Conservation (phyloP, 1,284 basidiomycete genomes). For the Ustilago esculenta region DNA sequence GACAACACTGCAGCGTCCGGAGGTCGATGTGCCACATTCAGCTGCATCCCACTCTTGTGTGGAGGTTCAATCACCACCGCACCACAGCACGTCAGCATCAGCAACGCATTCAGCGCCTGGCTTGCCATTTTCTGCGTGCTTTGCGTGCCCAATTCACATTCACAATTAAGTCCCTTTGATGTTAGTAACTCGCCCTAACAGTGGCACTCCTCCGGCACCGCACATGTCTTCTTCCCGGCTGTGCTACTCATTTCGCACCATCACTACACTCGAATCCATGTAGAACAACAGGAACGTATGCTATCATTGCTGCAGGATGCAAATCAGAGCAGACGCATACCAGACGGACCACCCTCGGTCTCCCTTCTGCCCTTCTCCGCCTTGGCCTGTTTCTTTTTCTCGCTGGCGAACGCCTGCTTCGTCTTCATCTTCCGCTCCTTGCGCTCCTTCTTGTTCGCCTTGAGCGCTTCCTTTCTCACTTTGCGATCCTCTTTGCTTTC, state of each 20-base stretch:
- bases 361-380: slow-evolving; percentile 48
- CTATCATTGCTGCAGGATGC: not conserved
- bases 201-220: too few relatives aligned
- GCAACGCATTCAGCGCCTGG: too few relatives aligned
- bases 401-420: slow-evolving; percentile 52
- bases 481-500: slow-evolving; percentile 89
- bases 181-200: too few relatives aligned
- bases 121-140: not conserved
- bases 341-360: slow-evolving; percentile 44
- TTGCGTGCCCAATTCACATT: slow-evolving; percentile 28
- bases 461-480: slow-evolving; percentile 85
- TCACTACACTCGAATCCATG: not conserved
- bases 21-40: slow-evolving; percentile 18
- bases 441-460: slow-evolving; percentile 70
- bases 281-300: not conserved
- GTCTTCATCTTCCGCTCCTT: slow-evolving; percentile 52
- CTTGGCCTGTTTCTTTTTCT: slow-evolving; percentile 55
- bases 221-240: too few relatives aligned
- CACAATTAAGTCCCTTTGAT: too few relatives aligned
- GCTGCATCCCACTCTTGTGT: slow-evolving; percentile 3
- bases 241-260: too few relatives aligned
- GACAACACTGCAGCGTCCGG: not conserved
- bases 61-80: slow-evolving; percentile 27
- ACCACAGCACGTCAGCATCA: too few relatives aligned
- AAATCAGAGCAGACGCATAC: slow-evolving; percentile 41